Evolutionary conservation across 495 filamentous ascomycete species (phyloP), one percentile per base, ranked within the genome.

Genomic region (Podospora conica): DNA sequence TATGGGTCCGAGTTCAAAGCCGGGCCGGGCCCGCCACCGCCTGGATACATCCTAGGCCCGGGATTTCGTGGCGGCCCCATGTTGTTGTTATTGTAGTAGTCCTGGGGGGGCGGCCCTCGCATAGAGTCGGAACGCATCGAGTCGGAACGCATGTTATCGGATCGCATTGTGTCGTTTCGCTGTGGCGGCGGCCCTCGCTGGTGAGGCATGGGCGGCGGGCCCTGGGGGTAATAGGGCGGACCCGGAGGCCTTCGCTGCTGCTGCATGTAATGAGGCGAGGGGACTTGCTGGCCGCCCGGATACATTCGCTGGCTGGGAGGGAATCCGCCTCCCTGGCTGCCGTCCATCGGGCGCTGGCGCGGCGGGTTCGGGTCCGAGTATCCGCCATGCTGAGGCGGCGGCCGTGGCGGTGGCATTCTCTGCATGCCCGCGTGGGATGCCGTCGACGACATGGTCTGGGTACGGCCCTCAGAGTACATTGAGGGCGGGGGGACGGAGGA

Each of bases 391-490:
- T 57, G 63, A 3, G 79, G 83, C 67, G 82, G 77, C 60, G 84
- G 88, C 64, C 88, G 84, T 54, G 84, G 79, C 65, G 88, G 89
- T 27, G 87, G 83, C 33, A 77, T 79, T 65, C 83, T 76, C 67
- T 83, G 88, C 78, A 85, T 82, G 70, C 84, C 65, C 74, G 59
- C 24, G 28, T 24, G 23, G 18, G 61, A 88, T 84, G 93, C 90
- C 81, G 87, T 90, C 80, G 90, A 90, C 60, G 89, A 88, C 91
- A 96, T 96, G 23, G 92, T 96, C 65, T 96, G 89, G 31, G 92
- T 89, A 71, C 93, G 86, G 60, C 88, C 90, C 29, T 83, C 83
- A 62, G 85, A 81, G 64, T 63, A 66, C 68, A 75, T 72, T 55
- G 73, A 69, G 55, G 78, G 77, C 29, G 78, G 76, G 59, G 84